A percentile compares a stretch with the other conserved stretches of the same genome.
Conservation (phyloP, 805 yeast species). For the Hanseniaspora hatyaiensis region DNA sequence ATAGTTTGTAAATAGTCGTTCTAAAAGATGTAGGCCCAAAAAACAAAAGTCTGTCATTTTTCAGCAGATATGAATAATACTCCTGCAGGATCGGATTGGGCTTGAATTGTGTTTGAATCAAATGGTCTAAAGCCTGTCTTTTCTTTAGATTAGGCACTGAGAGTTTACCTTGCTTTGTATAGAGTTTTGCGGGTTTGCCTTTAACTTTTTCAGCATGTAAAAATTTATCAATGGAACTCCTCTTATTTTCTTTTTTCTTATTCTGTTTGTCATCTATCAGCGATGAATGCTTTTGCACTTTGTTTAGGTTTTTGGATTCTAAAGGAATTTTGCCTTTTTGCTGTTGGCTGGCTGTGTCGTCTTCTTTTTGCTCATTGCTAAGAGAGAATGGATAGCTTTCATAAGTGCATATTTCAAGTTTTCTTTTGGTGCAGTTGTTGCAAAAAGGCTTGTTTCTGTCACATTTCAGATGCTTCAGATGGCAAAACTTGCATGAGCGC, state of each 20-base stretch:
- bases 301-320: no score
- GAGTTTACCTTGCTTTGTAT: not conserved
- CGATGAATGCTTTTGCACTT: no score
- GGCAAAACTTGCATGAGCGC: constrained; percentile 25
- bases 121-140: not conserved
- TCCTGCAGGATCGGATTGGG: constrained; percentile 17
- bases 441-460: constrained; percentile 25
- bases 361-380: no score
- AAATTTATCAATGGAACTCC: no score
- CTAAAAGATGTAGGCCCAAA: constrained; percentile 28
- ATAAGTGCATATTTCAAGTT: constrained; percentile 20
- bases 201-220: no score
- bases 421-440: constrained; percentile 22
- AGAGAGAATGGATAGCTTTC: not conserved
- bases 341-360: no score
- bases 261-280: no score
- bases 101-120: not conserved
- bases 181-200: no score
- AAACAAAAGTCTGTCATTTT: constrained; percentile 21
- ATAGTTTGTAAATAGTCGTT: constrained; percentile 14
- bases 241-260: no score
- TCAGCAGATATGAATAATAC: constrained; percentile 15
- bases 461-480: constrained; percentile 25
- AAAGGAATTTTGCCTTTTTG: no score
- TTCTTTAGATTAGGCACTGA: not conserved